Base-by-base conservation (phyloP, 352 stramenopile species). In the Thraustochytrium striatum region DNA sequence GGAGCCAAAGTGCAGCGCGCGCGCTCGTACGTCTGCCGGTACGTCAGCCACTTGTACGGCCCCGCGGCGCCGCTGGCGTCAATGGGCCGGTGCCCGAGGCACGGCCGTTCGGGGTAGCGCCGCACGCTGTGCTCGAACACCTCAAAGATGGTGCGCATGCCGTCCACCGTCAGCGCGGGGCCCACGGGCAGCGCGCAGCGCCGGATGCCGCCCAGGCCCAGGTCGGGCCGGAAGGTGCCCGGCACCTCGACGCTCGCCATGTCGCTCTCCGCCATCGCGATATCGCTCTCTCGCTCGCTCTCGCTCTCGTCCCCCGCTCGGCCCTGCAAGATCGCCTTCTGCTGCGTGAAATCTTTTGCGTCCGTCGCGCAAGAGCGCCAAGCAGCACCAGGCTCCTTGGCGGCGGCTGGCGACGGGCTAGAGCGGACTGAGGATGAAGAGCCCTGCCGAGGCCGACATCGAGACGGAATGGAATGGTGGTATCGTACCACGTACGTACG, bases 131-230 rank as follows among this genome's bases (percentile, higher is more conserved):
- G 16, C 21, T 11, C 19, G 25, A 75, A 61, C 21, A 75, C 52
- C 39, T 75, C 65, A 61, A 43, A 75, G 3, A 75, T 30, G 30
- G 44, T 75, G 44, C 25, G 28, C 41, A 70, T 3, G n/a, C 65
- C 65, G 21, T 75, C 50, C 21, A 75, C n/a, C 16, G 39, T 30
- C 19, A 75, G 65, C 41, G 58, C 41, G 13, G 65, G 65, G 16
- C 65, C 65, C 21, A 39, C 30, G 28, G 25, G 44, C 44, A 61
- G 25, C 43, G 44, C 25, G 50, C 44, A 70, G 32, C 65, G 32
- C 43, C 65, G 52, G 41, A 61, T 72, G 9, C 33, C 41, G 0
- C 65, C 65, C 11, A 44, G 39, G 25, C 65, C 65, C 16, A 58
- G 44, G 50, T 75, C 65, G 16, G 65, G 65, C 50, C 65, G 32